Evolutionary conservation across 2,329 filamentous ascomycete species (phyloP).

Genomic region (Verticillium tricorpus): DNA sequence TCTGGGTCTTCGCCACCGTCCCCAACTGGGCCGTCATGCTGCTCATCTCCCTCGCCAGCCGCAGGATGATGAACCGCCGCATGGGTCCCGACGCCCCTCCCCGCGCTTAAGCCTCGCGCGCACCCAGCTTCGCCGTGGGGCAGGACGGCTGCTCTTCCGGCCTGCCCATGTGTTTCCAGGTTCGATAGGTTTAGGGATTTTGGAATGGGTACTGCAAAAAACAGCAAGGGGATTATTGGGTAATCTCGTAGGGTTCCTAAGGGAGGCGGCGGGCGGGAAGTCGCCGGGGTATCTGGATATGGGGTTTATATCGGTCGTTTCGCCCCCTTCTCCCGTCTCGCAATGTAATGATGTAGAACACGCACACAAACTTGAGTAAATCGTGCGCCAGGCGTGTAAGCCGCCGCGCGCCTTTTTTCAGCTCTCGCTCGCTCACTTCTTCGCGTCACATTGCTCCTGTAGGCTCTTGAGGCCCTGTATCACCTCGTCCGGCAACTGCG

Average conservation of each 20-base stretch:
- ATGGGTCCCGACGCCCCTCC: slow-evolving; percentile 10
- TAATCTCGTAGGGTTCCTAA: not conserved
- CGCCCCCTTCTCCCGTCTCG: not conserved
- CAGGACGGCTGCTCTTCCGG: no score
- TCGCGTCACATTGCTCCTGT: slow-evolving; percentile 56
- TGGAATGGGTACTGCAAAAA: not conserved
- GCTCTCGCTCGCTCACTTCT: slow-evolving; percentile 20
- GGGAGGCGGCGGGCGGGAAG: not conserved
- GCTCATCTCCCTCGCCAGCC: slow-evolving; percentile 65
- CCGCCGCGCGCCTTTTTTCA: not conserved
- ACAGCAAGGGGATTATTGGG: not conserved
- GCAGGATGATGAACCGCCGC: slow-evolving; percentile 59
- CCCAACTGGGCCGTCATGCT: slow-evolving; percentile 79
- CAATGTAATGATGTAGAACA: not conserved
- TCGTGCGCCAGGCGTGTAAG: no score
- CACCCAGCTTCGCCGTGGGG: not conserved
- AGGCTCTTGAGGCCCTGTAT: slow-evolving; percentile 61
- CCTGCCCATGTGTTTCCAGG: not conserved
- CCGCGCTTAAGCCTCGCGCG: not conserved
- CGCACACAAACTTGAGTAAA: not conserved
- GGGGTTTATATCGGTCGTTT: not conserved
- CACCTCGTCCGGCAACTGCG: slow-evolving; percentile 60
- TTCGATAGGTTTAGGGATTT: not conserved
- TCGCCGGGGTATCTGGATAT: not conserved
- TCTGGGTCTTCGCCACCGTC: slow-evolving; percentile 63